Evolutionary conservation across 441 rosid genomes (phyloP).

Genomic region (Adansonia gregorii): DNA sequence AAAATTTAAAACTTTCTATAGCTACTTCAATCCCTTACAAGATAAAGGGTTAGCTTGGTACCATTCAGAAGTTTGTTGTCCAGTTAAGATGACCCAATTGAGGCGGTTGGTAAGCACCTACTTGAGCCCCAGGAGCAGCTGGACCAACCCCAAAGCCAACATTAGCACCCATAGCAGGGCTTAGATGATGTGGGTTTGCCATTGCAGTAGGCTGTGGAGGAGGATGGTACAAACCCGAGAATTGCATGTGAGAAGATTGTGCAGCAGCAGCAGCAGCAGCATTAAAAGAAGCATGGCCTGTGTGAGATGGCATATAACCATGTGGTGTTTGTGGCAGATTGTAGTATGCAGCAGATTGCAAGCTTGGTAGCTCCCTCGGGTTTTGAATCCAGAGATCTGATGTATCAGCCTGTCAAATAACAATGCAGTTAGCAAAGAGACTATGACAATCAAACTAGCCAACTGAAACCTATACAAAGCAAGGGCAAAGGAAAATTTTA

Average conservation of each 20-base stretch:
- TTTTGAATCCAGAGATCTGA: conserved; percentile 94
- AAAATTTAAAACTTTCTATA: conserved; percentile 47
- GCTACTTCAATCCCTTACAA: conserved; percentile 63
- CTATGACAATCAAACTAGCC: neutral
- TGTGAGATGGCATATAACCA: conserved; percentile 77
- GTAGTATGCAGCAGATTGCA: conserved; percentile 79
- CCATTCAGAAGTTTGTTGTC: conserved; percentile 78
- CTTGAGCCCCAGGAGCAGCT: conserved; percentile 72
- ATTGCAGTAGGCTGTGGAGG: conserved; percentile 73
- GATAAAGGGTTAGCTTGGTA: conserved; percentile 48
- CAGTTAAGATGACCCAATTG: conserved; percentile 91
- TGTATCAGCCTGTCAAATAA: conserved; percentile 65
- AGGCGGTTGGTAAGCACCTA: conserved; percentile 86
- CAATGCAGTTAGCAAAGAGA: neutral
- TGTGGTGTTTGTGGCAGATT: conserved; percentile 84
- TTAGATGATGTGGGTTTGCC: conserved; percentile 75
- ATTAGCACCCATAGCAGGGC: conserved; percentile 74
- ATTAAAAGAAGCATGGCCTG: conserved; percentile 77
- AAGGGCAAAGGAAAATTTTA: neutral
- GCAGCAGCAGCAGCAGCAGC: conserved; percentile 66
- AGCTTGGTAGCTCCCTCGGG: conserved; percentile 67
- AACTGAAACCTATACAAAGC: neutral
- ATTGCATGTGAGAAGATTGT: conserved; percentile 93
- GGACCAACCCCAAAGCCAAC: conserved; percentile 83
- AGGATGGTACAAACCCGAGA: conserved; percentile 77